Percentiles rank a stretch among this genome's conserved stretches.
phyloP scores from a whole-genome alignment of 352 stramenopile genomes.

The Phytophthora lateralis region DNA sequence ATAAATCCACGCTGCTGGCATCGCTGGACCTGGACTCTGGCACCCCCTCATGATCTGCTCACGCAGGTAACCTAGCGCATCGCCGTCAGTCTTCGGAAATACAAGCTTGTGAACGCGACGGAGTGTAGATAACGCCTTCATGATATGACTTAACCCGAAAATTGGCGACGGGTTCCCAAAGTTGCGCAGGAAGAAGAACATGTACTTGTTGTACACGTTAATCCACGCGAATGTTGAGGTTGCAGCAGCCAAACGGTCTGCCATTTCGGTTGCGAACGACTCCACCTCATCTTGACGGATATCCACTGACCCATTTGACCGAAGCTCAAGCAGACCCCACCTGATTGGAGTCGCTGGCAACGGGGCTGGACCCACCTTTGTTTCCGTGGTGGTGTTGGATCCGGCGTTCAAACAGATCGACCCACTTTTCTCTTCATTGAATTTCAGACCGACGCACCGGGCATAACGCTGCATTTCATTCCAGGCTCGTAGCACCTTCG shows the following conservation, averaged over 20 bases:
- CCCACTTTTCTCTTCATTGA: slow-evolving; percentile 55
- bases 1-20: slow-evolving; percentile 45
- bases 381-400: slow-evolving; percentile 2
- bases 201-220: slow-evolving; percentile 71
- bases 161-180: slow-evolving; percentile 44
- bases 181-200: slow-evolving; percentile 58
- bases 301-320: slow-evolving; percentile 39
- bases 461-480: slow-evolving; percentile 37
- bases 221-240: slow-evolving; percentile 43
- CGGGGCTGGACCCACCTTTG: slow-evolving; percentile 21
- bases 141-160: slow-evolving; percentile 34
- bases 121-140: slow-evolving; percentile 39
- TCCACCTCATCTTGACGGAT: slow-evolving; percentile 44
- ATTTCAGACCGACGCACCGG: slow-evolving; percentile 28
- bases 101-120: slow-evolving; percentile 37
- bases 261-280: slow-evolving; percentile 47
- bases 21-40: slow-evolving; percentile 11
- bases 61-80: slow-evolving; percentile 38
- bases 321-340: slow-evolving; percentile 52
- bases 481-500: slow-evolving; percentile 44
- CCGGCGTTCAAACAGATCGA: slow-evolving; percentile 34
- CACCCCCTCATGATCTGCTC: slow-evolving; percentile 26
- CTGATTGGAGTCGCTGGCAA: slow-evolving; percentile 42
- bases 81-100: slow-evolving; percentile 40
- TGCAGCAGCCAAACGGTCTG: slow-evolving; percentile 35